Evolutionary conservation across 2,329 filamentous ascomycete genomes (phyloP), one percentile per base, ranked within the genome.

Genomic region (Cladosporium cucumerinum): DNA sequence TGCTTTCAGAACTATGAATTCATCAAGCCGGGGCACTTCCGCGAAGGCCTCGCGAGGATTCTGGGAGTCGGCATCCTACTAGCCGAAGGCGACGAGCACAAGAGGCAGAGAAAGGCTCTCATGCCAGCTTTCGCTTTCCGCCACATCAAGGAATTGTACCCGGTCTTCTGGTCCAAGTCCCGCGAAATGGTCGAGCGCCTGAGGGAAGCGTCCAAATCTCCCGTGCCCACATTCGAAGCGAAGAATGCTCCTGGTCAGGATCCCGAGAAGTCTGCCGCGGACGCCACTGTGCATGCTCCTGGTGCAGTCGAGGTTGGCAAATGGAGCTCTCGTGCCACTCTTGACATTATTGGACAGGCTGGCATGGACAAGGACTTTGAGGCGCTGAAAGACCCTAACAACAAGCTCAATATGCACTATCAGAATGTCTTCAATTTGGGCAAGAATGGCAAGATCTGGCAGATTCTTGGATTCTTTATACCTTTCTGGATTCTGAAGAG

Each of bases 21-120:
- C 69, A 72, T 82, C 66, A 84, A 83, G 71, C 82, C 82, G 0
- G 63, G 62, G 11, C 75, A 78, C 4, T 66, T 83, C n/a, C 73
- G 85, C 36, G 77, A 78, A 51, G 82, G 83, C 1, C 78, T 94
- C 4, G 85, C 84, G 1, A 82, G 86, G 25, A 81, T 93, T 28
- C 81, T 94, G 14, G 89, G 92, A 11, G 78, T 88, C 14, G 90
- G 91, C 11, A 80, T 94, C 16, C 78, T 97, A 43, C 80, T 97
- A 12, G 90, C 92, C 1, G 93, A 97, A 77, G 93, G 93, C n/a
- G 91, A 96, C 14, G 91, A 93, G 72, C 94, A 97, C 77, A 95
- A 90, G 79, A 80, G 86, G 2, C 82, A 84, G 69, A 72, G 82
- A 43, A 82, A 79, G 68, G 74, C 78, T 16, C 72, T 84, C 10